These are phyloP conservation scores for Silene noctiflora DNA, from an alignment of 179 eudicot genomes.

Conservation along the genomic window DNA sequence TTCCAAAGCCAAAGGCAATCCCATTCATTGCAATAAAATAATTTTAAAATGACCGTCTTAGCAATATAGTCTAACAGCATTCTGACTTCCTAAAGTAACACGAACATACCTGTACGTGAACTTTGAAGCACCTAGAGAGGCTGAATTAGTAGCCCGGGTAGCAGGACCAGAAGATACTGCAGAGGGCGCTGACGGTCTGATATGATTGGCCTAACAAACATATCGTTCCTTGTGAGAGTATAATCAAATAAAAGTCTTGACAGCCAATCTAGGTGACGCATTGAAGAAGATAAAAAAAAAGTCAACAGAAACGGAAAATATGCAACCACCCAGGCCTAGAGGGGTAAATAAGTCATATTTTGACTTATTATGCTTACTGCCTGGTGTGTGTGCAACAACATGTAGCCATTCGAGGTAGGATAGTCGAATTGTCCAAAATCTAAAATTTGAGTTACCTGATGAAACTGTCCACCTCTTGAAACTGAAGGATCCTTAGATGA, in stretches of 20 bases:
- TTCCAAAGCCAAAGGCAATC: background rate
- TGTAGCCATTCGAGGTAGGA: slow-evolving; percentile 16
- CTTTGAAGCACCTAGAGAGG: slow-evolving; percentile 55
- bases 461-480: slow-evolving; percentile 48
- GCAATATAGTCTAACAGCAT: background rate
- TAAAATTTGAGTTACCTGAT: slow-evolving; percentile 47
- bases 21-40: background rate
- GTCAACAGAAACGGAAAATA: background rate
- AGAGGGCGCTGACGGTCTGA: slow-evolving; percentile 54
- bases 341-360: background rate
- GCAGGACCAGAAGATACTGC: slow-evolving; percentile 45
- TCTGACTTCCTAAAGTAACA: slow-evolving; percentile 3
- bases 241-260: background rate
- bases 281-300: background rate
- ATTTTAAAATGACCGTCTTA: background rate
- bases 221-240: background rate
- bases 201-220: slow-evolving; percentile 53
- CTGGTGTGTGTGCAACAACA: slow-evolving; percentile 4
- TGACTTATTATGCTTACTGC: background rate
- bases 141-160: slow-evolving; percentile 44
- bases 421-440: background rate
- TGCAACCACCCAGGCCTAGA: background rate
- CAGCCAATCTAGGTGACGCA: background rate
- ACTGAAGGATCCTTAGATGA: slow-evolving; percentile 51
- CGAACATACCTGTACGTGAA: slow-evolving; percentile 64